Evolutionary conservation across 176 grass and related monocot genomes (phyloP), one percentile per base, ranked within the genome.

Genomic region (Pontederia paniculata): DNA sequence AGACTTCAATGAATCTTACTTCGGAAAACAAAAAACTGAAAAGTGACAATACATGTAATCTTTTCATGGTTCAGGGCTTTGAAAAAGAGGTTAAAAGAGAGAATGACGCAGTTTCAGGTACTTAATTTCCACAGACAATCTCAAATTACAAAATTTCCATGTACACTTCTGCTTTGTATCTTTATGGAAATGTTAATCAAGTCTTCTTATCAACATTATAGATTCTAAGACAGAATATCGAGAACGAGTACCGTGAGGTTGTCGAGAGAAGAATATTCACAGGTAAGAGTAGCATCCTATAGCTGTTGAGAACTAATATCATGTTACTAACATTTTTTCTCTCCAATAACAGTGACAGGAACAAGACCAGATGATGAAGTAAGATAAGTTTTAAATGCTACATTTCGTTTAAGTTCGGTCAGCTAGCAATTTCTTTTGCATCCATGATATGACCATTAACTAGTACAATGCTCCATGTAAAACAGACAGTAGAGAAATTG

Each of bases 11-110:
- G 1, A 5, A 31, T 31, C 5, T 31, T 31, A 31, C 25, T 31
- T 31, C 25, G 5, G 5, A 31, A 1, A 31, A 31, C 5, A n/a
- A n/a, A n/a, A n/a, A 31, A 1, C 5, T 31, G 41, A 17, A 60
- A 25, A 5, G 1, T 14, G n/a, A 14, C 23, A 17, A 16, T 20
- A 74, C 55, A 55, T n/a, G 4, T 51, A 12, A 17, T 50, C 13
- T 59, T 46, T 50, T 50, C 42, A 31, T 57, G 12, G 2, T 66
- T 42, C 71, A 71, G 78, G 25, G 72, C 66, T 60, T 46, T 81
- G 25, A 81, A 75, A 58, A 81, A 71, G 54, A 74, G 69, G 62
- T 54, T 81, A 22, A 81, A 81, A 74, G 78, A 75, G 44, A 52
- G 59, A 28, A 70, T 81, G 37, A 47, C 66, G 14, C 58, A 81